Percentiles rank a stretch among this genome's conserved stretches.
phyloP scores from a whole-genome alignment of 78 protist genomes.

The Parvularia atlantis region DNA sequence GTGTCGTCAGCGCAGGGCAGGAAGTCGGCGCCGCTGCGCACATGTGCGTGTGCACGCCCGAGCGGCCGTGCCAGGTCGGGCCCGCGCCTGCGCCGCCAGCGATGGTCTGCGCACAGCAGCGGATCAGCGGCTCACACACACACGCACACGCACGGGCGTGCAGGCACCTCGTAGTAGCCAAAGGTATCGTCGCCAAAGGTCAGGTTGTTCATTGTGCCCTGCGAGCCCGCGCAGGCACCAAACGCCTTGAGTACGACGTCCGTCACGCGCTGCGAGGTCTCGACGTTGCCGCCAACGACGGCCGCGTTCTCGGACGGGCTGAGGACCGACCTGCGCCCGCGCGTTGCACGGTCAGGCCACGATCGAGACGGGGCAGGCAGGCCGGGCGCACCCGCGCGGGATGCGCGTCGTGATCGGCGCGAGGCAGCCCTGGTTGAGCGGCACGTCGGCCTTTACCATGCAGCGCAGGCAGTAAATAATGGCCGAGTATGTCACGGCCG shows the following conservation, averaged over 20 bases:
- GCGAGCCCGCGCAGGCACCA: slow-evolving; percentile 53
- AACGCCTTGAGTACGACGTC: slow-evolving; percentile 80
- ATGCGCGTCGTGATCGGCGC: slow-evolving; percentile 63
- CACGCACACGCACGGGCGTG: no score
- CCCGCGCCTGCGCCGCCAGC: slow-evolving; percentile 96
- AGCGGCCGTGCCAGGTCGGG: slow-evolving; percentile 59
- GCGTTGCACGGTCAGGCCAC: no score
- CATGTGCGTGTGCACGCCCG: slow-evolving; percentile 92
- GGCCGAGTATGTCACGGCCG: slow-evolving; percentile 70
- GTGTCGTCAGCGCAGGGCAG: no score
- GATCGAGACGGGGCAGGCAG: not conserved
- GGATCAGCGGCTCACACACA: no score
- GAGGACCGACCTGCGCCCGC: slow-evolving; percentile 57
- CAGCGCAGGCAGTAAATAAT: slow-evolving; percentile 75
- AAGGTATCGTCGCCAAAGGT: slow-evolving; percentile 79
- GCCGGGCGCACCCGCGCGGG: not conserved
- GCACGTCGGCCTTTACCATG: slow-evolving; percentile 71
- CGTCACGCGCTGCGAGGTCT: slow-evolving; percentile 81
- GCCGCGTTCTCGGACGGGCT: slow-evolving; percentile 64
- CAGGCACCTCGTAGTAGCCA: no score
- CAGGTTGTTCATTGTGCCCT: slow-evolving; percentile 92
- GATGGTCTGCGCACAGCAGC: no score
- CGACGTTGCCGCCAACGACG: slow-evolving; percentile 93
- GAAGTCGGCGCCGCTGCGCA: no score
- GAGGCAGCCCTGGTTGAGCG: slow-evolving; percentile 85